Evolutionary conservation across 1,139 yeast genomes (phyloP).

Genomic region (Arxiozyma slooffiae): DNA sequence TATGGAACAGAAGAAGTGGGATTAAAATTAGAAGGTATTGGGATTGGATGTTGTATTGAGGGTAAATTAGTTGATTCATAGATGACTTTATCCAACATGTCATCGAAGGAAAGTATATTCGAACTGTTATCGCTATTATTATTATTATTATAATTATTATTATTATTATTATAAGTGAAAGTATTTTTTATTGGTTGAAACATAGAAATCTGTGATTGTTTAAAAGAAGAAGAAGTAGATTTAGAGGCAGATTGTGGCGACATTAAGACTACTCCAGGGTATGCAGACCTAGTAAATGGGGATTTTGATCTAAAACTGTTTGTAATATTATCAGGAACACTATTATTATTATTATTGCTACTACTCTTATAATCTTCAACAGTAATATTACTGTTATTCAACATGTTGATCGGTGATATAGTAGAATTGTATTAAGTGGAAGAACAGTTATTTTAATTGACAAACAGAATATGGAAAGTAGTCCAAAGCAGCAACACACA

Average conservation of each 20-base stretch:
- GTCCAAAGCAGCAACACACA: not conserved
- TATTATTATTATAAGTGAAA: not conserved
- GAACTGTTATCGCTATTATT: not conserved
- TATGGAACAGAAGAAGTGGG: not conserved
- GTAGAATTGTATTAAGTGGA: not conserved
- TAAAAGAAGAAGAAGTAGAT: not conserved
- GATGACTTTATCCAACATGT: constrained; percentile 9
- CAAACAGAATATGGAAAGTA: no score
- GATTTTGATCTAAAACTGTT: constrained; percentile 2
- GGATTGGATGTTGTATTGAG: constrained; percentile 1
- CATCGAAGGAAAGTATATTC: not conserved
- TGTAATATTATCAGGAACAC: not conserved
- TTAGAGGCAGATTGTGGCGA: constrained; percentile 27
- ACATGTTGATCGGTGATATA: not conserved
- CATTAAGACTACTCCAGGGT: constrained; percentile 33
- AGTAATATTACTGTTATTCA: not conserved
- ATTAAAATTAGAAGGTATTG: not conserved
- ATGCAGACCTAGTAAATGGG: constrained; percentile 21
- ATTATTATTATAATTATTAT: not conserved
- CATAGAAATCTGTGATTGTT: not conserved
- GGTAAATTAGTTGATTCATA: not conserved
- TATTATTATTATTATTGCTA: not conserved
- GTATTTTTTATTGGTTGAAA: no score
- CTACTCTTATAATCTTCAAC: not conserved
- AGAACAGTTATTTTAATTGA: not conserved